These are phyloP conservation scores for Thielaviopsis punctulata DNA, from an alignment of 2,329 filamentous ascomycete species.

Conservation along the genomic window DNA sequence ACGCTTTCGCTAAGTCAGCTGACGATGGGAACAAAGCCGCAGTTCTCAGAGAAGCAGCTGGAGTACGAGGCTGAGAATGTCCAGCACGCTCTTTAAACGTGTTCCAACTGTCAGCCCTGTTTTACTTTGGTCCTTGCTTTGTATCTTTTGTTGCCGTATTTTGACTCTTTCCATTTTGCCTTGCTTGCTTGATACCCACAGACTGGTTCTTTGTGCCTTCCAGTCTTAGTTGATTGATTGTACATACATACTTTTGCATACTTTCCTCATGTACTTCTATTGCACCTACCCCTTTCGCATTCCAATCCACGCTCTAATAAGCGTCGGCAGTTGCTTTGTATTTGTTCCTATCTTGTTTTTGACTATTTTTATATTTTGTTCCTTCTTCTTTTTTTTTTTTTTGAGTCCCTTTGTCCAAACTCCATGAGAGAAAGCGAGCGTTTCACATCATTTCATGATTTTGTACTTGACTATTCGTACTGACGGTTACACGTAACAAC, in stretches of 20 bases:
- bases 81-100: constrained; percentile 5
- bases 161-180: background rate
- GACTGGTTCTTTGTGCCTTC: background rate
- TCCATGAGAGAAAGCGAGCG: no score
- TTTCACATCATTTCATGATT: no score
- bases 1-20: constrained; percentile 48
- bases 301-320: background rate
- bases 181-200: background rate
- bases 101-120: background rate
- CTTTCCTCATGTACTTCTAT: background rate
- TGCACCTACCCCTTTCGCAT: background rate
- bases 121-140: background rate
- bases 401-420: no score
- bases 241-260: no score
- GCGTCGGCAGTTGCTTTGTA: background rate
- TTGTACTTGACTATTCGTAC: no score
- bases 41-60: constrained; percentile 6
- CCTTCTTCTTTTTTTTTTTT: background rate
- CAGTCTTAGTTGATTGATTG: no score
- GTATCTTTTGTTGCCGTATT: background rate
- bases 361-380: no score
- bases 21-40: constrained; percentile 27
- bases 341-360: background rate
- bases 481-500: no score
- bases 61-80: constrained; percentile 16